Evolutionary conservation across 805 yeast genomes (phyloP).

Genomic region (Metschnikowia gruessii): DNA sequence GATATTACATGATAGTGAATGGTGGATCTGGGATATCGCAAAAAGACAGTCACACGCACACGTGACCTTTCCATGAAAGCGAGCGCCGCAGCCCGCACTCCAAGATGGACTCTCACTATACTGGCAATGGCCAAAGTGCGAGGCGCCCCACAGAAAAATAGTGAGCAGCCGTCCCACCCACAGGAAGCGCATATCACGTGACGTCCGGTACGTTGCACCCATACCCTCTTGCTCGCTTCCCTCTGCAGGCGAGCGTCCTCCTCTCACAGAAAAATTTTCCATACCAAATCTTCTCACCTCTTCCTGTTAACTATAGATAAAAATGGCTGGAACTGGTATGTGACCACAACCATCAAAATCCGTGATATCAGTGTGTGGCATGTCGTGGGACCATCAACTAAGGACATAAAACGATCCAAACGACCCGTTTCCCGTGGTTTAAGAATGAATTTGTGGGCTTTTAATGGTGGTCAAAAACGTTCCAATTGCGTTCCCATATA

Average conservation of each 20-base stretch:
- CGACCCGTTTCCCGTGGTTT: neutral
- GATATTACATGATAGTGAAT: too few relatives aligned
- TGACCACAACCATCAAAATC: conserved; percentile 17
- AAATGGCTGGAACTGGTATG: conserved; percentile 71
- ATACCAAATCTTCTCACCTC: conserved; percentile 11
- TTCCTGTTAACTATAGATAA: conserved; percentile 21
- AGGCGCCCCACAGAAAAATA: too few relatives aligned
- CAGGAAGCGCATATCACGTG: neutral
- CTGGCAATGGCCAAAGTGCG: too few relatives aligned
- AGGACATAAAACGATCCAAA: neutral
- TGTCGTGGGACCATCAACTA: neutral
- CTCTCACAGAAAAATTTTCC: conserved; percentile 19
- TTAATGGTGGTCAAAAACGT: too few relatives aligned
- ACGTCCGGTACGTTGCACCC: neutral
- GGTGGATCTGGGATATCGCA: too few relatives aligned
- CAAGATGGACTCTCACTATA: too few relatives aligned
- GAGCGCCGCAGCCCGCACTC: too few relatives aligned
- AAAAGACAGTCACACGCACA: neutral
- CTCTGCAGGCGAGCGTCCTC: conserved; percentile 17
- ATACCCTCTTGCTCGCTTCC: neutral
- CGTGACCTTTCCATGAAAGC: neutral
- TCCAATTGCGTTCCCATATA: too few relatives aligned
- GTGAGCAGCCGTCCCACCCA: too few relatives aligned
- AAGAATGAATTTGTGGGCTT: neutral
- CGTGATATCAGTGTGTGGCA: neutral